A percentile compares a stretch with the other conserved stretches of the same genome.
phyloP scores from a whole-genome alignment of 2,329 filamentous ascomycete genomes.

The Fusarium sp. region DNA sequence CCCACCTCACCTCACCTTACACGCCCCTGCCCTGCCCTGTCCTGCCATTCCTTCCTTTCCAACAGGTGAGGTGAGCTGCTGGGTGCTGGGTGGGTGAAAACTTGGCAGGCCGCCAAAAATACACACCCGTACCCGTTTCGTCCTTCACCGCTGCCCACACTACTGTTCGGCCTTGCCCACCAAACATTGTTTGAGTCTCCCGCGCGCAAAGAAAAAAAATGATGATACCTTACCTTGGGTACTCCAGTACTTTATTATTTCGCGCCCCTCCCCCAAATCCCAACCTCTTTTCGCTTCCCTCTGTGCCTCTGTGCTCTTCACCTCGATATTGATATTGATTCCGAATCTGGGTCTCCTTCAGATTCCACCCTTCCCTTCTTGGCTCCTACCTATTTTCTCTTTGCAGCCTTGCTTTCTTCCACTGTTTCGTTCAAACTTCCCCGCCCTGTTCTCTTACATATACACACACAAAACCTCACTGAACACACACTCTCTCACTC shows the following conservation, averaged over 20 bases:
- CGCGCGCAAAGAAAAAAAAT: slow-evolving; percentile 31
- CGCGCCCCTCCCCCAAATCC: slow-evolving; percentile 36
- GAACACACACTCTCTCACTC: slow-evolving; percentile 22
- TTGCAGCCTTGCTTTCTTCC: slow-evolving; percentile 31
- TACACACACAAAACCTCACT: slow-evolving; percentile 19
- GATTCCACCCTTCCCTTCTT: slow-evolving; percentile 34
- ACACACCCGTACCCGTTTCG: slow-evolving; percentile 33
- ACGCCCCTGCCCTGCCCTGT: slow-evolving; percentile 20
- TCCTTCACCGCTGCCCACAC: slow-evolving; percentile 33
- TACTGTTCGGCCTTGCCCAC: slow-evolving; percentile 33
- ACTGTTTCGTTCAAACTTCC: slow-evolving; percentile 23
- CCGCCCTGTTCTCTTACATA: slow-evolving; percentile 17
- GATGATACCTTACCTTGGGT: slow-evolving; percentile 30
- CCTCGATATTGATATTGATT: slow-evolving; percentile 28
- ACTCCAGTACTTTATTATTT: slow-evolving; percentile 40
- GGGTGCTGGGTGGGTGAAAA: slow-evolving; percentile 22
- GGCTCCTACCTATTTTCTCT: slow-evolving; percentile 31
- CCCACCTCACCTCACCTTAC: slow-evolving; percentile 20
- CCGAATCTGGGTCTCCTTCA: slow-evolving; percentile 30
- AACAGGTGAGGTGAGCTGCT: slow-evolving; percentile 23
- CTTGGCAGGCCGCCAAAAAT: slow-evolving; percentile 34
- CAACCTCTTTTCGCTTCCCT: slow-evolving; percentile 36
- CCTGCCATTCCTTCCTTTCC: slow-evolving; percentile 1
- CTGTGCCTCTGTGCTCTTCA: slow-evolving; percentile 37
- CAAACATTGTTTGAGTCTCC: slow-evolving; percentile 41